These are phyloP conservation scores for Colletotrichum horii DNA, from an alignment of 2,329 filamentous ascomycete species.

Conservation along the genomic window DNA sequence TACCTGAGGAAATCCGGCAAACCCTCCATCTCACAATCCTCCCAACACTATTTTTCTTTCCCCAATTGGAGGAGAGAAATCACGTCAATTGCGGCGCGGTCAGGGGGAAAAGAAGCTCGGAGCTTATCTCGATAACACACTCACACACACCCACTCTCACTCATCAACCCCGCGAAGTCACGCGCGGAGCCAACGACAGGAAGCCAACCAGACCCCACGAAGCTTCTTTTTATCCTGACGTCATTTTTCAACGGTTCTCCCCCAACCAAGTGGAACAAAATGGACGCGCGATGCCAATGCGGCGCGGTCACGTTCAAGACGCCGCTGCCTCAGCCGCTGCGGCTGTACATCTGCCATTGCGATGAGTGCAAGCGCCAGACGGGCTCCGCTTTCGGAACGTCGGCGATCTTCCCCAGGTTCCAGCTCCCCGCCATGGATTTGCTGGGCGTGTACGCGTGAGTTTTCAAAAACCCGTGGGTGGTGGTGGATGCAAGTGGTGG, in stretches of 20 bases:
- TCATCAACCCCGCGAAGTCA: background rate
- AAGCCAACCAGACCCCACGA: background rate
- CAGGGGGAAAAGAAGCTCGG: background rate
- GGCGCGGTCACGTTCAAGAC: slow-evolving; percentile 67
- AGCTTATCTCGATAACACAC: background rate
- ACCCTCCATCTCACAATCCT: background rate
- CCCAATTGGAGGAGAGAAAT: background rate
- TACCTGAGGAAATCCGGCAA: background rate
- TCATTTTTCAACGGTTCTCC: background rate
- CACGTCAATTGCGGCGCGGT: background rate
- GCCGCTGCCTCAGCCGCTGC: slow-evolving; percentile 62
- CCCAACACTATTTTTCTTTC: background rate
- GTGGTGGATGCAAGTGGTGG: background rate
- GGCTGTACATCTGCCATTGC: slow-evolving; percentile 77
- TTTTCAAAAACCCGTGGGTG: slow-evolving; percentile 15
- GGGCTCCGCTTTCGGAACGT: slow-evolving; percentile 70
- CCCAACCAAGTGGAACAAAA: slow-evolving; percentile 28
- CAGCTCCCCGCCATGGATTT: slow-evolving; percentile 53
- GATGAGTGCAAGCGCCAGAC: slow-evolving; percentile 69
- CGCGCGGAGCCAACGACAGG: background rate
- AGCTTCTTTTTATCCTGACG: background rate
- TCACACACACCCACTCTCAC: background rate
- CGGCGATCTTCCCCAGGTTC: slow-evolving; percentile 74
- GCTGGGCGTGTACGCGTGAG: slow-evolving; percentile 61
- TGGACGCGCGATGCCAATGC: slow-evolving; percentile 71